phyloP scores from a whole-genome alignment of 345 rosid species.

The Lumnitzera littorea region DNA sequence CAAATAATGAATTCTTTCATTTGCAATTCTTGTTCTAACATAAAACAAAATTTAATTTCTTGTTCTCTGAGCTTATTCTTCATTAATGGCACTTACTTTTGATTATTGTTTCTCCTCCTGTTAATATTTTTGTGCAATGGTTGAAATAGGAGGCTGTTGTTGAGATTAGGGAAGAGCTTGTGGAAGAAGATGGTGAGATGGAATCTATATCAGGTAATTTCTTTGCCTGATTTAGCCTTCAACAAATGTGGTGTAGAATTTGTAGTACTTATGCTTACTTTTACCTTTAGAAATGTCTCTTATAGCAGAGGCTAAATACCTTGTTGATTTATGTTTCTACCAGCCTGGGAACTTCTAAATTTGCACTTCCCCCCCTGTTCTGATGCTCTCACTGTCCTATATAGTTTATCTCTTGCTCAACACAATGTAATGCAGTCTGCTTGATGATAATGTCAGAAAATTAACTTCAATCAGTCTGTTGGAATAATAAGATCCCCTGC shows the following conservation, averaged over 20 bases:
- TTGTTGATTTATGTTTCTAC: neutral
- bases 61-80: too few species aligned
- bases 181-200: slow-evolving; percentile 32
- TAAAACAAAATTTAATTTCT: too few species aligned
- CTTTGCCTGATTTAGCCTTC: neutral
- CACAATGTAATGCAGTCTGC: too few species aligned
- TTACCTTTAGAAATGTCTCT: neutral
- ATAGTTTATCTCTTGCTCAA: too few species aligned
- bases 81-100: neutral
- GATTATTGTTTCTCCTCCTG: neutral
- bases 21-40: too few species aligned
- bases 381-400: too few species aligned
- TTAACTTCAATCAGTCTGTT: too few species aligned
- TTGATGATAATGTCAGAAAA: too few species aligned
- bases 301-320: neutral
- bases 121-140: slow-evolving; percentile 1
- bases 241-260: neutral
- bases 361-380: too few species aligned
- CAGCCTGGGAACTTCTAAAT: neutral
- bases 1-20: too few species aligned
- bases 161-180: slow-evolving; percentile 85
- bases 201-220: slow-evolving; percentile 31
- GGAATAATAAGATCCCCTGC: too few species aligned
- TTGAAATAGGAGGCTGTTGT: slow-evolving; percentile 68
- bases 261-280: too few species aligned